A percentile compares a stretch with the other conserved stretches of the same genome.
These are phyloP conservation scores for Phycomyces blakesleeanus DNA, from an alignment of 192 early-diverging fungal genomes.

Conservation along the genomic window DNA sequence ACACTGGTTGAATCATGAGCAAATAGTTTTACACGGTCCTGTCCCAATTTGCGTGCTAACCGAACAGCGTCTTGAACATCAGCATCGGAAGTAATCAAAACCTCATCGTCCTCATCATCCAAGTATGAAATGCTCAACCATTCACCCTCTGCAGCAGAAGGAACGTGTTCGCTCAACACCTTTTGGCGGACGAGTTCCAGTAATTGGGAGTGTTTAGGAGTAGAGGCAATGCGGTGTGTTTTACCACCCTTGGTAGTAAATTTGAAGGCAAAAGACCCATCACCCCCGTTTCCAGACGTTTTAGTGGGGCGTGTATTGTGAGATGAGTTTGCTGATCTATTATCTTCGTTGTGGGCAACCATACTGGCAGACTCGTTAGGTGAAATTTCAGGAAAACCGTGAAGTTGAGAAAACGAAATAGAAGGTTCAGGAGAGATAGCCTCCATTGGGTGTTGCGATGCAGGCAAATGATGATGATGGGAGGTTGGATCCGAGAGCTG, in stretches of 20 bases:
- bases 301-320: slow-evolving; percentile 1
- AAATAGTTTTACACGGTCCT: slow-evolving; percentile 68
- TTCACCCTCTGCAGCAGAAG: slow-evolving; percentile 30
- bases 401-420: slow-evolving; percentile 41
- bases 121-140: slow-evolving; percentile 60
- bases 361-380: slow-evolving; percentile 59
- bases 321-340: neutral
- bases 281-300: slow-evolving; percentile 13
- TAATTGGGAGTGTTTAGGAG: slow-evolving; percentile 42
- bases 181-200: slow-evolving; percentile 54
- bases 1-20: slow-evolving; percentile 39
- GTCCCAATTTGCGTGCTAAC: slow-evolving; percentile 70
- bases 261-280: slow-evolving; percentile 53
- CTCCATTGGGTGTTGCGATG: slow-evolving; percentile 12
- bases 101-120: slow-evolving; percentile 87
- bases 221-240: slow-evolving; percentile 62
- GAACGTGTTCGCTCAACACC: slow-evolving; percentile 38
- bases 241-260: slow-evolving; percentile 54
- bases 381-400: slow-evolving; percentile 54
- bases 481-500: slow-evolving; percentile 32
- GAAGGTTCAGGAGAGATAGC: slow-evolving; percentile 30
- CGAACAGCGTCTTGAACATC: slow-evolving; percentile 81
- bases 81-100: slow-evolving; percentile 65
- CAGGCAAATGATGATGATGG: slow-evolving; percentile 4
- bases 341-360: slow-evolving; percentile 41